A percentile compares a stretch with the other conserved stretches of the same genome.
Evolutionary conservation across 768 basidiomycete species (phyloP).

Genomic region (Xerocomus brunneocitrinus): DNA sequence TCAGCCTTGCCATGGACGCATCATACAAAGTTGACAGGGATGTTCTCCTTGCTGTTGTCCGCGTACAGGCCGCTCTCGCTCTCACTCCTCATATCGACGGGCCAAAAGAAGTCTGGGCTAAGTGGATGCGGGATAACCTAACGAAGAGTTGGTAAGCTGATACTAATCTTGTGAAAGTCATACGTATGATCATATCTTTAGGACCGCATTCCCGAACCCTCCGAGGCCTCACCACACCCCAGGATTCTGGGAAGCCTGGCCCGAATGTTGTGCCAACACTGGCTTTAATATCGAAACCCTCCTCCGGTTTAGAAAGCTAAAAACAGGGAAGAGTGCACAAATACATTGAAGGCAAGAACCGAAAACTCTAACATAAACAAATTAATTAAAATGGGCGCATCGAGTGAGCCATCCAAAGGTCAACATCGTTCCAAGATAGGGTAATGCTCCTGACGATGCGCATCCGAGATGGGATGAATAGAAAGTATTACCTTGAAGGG

Average conservation of each 20-base stretch:
- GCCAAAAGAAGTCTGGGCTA: no score
- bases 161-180: no score
- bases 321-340: not conserved
- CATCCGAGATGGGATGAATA: constrained; percentile 4
- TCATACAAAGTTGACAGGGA: no score
- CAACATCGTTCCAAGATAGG: not conserved
- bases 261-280: not conserved
- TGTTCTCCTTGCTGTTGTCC: no score
- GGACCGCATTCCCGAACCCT: not conserved
- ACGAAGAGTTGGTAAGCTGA: no score
- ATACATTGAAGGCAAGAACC: not conserved
- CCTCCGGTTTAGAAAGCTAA: not conserved
- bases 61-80: no score
- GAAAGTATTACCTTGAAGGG: constrained; percentile 9
- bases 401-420: not conserved
- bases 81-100: no score
- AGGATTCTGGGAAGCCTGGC: not conserved
- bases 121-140: no score
- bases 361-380: not conserved
- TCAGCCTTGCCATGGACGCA: no score
- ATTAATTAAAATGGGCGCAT: not conserved
- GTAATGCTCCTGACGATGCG: constrained; percentile 1
- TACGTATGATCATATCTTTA: not conserved
- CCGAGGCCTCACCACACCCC: not conserved
- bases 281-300: no score